phyloP scores from a whole-genome alignment of 805 yeast genomes.

The Candida jianshihensis region DNA sequence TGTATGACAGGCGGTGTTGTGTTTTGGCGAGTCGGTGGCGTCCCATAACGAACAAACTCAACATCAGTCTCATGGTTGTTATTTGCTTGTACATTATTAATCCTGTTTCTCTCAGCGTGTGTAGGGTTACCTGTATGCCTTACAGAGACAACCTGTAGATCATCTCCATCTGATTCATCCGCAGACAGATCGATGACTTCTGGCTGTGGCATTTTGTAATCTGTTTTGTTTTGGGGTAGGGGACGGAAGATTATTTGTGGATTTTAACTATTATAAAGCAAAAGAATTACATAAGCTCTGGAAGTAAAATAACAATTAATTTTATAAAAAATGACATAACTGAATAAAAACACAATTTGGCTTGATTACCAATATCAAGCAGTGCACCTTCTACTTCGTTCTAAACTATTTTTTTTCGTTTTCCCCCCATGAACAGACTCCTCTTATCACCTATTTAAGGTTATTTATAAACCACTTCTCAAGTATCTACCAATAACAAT shows the following conservation, averaged over 20 bases:
- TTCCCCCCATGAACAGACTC: background rate
- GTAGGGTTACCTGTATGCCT: conserved; percentile 11
- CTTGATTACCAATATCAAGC: no score
- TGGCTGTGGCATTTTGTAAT: background rate
- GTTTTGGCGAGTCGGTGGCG: background rate
- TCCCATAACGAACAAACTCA: conserved; percentile 1
- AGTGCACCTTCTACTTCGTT: background rate
- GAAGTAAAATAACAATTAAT: no score
- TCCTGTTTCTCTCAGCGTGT: conserved; percentile 6
- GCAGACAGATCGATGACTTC: conserved; percentile 17
- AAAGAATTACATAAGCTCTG: no score
- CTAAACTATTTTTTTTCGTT: background rate
- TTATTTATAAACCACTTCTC: conserved; percentile 64
- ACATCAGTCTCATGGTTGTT: conserved; percentile 5
- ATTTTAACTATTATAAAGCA: no score
- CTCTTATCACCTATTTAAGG: background rate
- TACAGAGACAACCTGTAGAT: conserved; percentile 10
- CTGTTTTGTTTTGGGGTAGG: no score
- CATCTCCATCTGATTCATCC: conserved; percentile 24
- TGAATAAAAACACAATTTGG: no score
- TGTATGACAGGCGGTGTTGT: no score
- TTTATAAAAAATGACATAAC: conserved; percentile 1
- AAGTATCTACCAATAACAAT: conserved; percentile 94
- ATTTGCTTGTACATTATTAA: background rate
- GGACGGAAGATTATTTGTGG: background rate